phyloP scores from a whole-genome alignment of 495 filamentous ascomycete genomes.

The Letharia lupina region DNA sequence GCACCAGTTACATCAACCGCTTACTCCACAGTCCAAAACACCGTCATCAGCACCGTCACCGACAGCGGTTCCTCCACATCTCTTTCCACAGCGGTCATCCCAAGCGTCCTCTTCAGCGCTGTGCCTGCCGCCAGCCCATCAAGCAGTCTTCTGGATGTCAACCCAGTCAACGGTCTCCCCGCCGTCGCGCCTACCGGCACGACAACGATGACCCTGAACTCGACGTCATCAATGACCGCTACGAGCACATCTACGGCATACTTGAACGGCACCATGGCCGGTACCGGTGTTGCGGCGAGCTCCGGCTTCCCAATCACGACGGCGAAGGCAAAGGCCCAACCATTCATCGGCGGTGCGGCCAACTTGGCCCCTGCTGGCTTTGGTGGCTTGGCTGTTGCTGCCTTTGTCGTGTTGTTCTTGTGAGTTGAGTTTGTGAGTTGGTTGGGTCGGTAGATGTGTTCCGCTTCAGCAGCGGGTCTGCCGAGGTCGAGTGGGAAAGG shows the following conservation, averaged over 20 bases:
- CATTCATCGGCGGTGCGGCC: not conserved
- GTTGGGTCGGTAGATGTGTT: not conserved
- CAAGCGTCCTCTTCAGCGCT: constrained; percentile 70
- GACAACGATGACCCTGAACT: not conserved
- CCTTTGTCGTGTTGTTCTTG: not conserved
- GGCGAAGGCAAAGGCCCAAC: not conserved
- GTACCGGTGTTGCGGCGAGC: not conserved
- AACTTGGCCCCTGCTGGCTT: constrained; percentile 1
- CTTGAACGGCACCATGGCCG: not conserved
- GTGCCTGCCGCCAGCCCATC: constrained; percentile 50
- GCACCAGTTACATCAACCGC: constrained; percentile 64
- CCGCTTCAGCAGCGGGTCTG: constrained; percentile 4
- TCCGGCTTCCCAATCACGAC: not conserved
- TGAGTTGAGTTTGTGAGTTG: not conserved
- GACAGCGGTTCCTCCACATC: constrained; percentile 41
- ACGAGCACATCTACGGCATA: not conserved
- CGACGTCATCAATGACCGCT: not conserved
- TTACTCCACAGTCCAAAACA: constrained; percentile 91
- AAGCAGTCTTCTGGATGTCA: constrained; percentile 22
- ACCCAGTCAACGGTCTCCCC: constrained; percentile 49
- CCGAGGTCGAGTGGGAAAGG: not conserved
- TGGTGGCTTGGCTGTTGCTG: not conserved
- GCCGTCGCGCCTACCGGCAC: constrained; percentile 29
- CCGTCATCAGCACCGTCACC: constrained; percentile 68
- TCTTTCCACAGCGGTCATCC: constrained; percentile 26